phyloP scores from a whole-genome alignment of 2,329 filamentous ascomycete species.

The Byssothecium circinans region DNA sequence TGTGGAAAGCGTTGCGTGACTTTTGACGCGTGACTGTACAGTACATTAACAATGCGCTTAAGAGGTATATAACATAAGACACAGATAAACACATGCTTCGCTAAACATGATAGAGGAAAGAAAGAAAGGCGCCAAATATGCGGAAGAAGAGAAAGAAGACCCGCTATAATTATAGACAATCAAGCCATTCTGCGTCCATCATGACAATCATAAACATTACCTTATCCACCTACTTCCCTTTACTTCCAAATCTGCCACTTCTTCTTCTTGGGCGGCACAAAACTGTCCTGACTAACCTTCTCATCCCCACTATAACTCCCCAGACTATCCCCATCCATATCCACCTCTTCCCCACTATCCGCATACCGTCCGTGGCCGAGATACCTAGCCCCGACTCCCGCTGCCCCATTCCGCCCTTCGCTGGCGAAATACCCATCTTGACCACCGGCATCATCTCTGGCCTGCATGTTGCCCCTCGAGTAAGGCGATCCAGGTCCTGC shows the following conservation, averaged over 20 bases:
- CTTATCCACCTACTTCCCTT: neutral
- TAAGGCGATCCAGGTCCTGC: constrained; percentile 39
- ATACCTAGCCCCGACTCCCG: constrained; percentile 35
- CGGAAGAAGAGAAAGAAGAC: neutral
- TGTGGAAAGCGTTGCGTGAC: too few species aligned
- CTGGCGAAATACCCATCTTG: constrained; percentile 35
- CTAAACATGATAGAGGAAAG: neutral
- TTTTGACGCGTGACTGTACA: too few species aligned
- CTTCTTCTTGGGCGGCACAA: constrained; percentile 40
- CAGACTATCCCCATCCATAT: constrained; percentile 19
- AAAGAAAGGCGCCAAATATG: neutral
- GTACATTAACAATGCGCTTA: too few species aligned
- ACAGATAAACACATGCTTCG: neutral
- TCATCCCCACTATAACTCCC: constrained; percentile 31
- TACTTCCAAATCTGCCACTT: constrained; percentile 43
- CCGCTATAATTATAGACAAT: neutral
- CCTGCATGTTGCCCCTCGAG: constrained; percentile 30
- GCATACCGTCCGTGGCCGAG: constrained; percentile 35
- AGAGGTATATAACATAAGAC: constrained; percentile 1
- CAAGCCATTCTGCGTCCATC: neutral
- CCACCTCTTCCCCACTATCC: constrained; percentile 33
- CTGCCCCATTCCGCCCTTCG: constrained; percentile 24
- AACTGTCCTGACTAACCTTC: constrained; percentile 35
- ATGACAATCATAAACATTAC: neutral
- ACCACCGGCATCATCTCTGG: constrained; percentile 30